Conservation (phyloP, 148 eudicot species). For the Simmondsia chinensis region DNA sequence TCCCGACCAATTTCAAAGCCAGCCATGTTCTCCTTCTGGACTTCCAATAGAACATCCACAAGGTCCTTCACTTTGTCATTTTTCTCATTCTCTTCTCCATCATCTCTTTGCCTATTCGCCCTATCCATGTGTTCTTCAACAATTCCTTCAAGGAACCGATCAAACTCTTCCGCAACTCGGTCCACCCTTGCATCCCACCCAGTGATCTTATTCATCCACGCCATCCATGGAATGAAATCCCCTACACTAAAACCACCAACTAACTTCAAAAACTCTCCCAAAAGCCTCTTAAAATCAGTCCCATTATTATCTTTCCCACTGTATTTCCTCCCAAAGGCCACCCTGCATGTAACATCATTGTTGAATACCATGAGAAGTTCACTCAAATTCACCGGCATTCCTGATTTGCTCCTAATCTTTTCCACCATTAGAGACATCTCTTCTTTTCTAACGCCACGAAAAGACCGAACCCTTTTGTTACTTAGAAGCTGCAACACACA, state of each 20-base stretch:
- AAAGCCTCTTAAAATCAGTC: conserved; percentile 15
- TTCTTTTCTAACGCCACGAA: conserved; percentile 11
- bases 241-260: conserved; percentile 23
- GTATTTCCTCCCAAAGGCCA: conserved; percentile 22
- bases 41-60: conserved; percentile 40
- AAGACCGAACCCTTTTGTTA: conserved; percentile 12
- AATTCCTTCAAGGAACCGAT: conserved; percentile 32
- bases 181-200: conserved; percentile 16
- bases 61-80: conserved; percentile 25
- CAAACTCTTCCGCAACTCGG: conserved; percentile 16
- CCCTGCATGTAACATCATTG: conserved; percentile 15
- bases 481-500: conserved; percentile 18
- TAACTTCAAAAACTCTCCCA: conserved; percentile 21
- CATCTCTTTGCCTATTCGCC: neutral
- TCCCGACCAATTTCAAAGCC: conserved; percentile 24
- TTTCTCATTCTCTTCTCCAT: neutral
- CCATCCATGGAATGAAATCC: conserved; percentile 6
- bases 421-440: conserved; percentile 10
- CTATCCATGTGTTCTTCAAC: conserved; percentile 18
- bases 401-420: conserved; percentile 1
- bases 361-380: conserved; percentile 14
- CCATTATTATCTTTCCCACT: conserved; percentile 21
- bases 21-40: conserved; percentile 18
- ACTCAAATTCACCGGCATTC: conserved; percentile 14
- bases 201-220: conserved; percentile 1